Evolutionary conservation across 495 filamentous ascomycete genomes (phyloP), one percentile per base, ranked within the genome.

Genomic region (Aspergillus mulundensis): DNA sequence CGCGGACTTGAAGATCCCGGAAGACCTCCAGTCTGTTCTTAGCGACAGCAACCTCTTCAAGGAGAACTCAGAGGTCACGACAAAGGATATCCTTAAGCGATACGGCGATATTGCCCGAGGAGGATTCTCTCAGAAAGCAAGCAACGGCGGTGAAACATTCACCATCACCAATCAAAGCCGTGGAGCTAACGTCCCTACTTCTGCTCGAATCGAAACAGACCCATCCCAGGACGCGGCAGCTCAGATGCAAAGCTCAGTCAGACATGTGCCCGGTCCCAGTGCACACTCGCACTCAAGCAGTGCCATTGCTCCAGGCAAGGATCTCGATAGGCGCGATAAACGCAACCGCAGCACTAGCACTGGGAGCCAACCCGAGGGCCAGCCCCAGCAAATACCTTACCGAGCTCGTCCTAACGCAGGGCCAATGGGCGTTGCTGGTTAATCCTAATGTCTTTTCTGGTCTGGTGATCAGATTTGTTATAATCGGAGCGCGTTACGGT

Each of bases 61-160:
- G 67, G 87, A 83, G 60, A 85, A 79, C 57, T 83, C 85, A 38
- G 93, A 99, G 51, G 84, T 97, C 45, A 97, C 95, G 1, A 92
- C 92, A 1, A 97, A 99, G 66, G 94, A 97, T 65, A 97, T 99
- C 50, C 81, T 99, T 20, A 91, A 91, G 67, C 82, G 88, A 39
- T 92, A 92, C 66, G 89, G 87, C 7, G 87, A 91, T 59, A 88
- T 92, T 58, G 80, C 80, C 36, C 77, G 77, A 12, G 82, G 77
- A 57, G 77, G 78, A 40, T 72, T 83, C 19, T 77, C 84, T 11
- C 78, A 77, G 56, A 80, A 81, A 61, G 78, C 77, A n/a, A 75
- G 77, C 58, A 76, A 84, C 52, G 70, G 83, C 51, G 75, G 78
- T 62, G 81, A 89, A 60, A 75, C 83, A 11, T 68, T 74, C 16